Base-by-base conservation (phyloP, 306 rosid species). In the Prunus padus region DNA sequence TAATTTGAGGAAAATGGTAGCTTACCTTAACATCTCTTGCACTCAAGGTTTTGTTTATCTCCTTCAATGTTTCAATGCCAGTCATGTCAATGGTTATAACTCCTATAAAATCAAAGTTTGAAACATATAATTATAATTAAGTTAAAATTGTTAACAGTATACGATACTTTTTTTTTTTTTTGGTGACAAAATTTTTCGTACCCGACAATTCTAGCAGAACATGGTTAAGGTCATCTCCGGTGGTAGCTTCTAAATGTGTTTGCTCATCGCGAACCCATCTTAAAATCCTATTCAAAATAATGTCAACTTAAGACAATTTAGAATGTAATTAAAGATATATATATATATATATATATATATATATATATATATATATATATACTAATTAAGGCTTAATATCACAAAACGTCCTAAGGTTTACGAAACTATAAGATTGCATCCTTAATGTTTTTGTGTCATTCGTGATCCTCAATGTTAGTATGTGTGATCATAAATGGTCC, bases 61-160 rank as follows among this genome's bases (percentile, higher is more conserved):
- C 99, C 18, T 63, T 49, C 74, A 95, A 51, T 56, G 92, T 90
- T 82, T 83, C 88, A 61, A 95, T 80, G 33, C 92, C 97, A 8
- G 97, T 88, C 60, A 76, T 60, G 57, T 95, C 99, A 72, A 95
- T 90, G 18, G 96, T 75, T 76, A 91, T 63, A n/a, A 95, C 99
- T 51, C 96, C 99, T 95, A 25, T 14, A 28, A 47, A n/a, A 25
- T 1, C 22, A n/a, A 37, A 44, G 30, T 49, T 50, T 18, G 22
- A 55, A 37, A 49, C 65, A 37, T 4, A 2, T 13, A 6, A 47
- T 6, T 30, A 46, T 13, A 46, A 13, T 10, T 11, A 10, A 46
- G 16, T 46, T 46, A 46, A 46, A 46, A 46, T 46, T 7, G 8
- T 10, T 46, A 46, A 10, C 15, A 10, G 51, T 46, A 15, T 4